Evolutionary conservation across 495 filamentous ascomycete genomes (phyloP), one percentile per base, ranked within the genome.

Genomic region (Hypomontagnella monticulosa): DNA sequence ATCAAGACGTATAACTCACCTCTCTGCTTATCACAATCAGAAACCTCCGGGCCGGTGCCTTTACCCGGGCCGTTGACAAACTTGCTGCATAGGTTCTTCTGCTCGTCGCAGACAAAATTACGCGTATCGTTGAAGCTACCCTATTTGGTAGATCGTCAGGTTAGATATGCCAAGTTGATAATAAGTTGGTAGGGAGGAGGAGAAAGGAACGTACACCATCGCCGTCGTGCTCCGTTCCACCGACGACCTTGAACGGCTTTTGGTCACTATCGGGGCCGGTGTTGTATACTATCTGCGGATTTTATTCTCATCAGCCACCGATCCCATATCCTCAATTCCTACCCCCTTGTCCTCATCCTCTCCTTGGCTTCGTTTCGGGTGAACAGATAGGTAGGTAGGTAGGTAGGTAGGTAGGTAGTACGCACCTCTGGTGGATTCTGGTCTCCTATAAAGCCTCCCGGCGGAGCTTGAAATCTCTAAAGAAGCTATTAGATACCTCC

Each of bases 161-260:
- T 9, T 7, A 32, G 11, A 19, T 20, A 44, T 15, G 50, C 19
- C 48, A 16, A 3, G 1, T 37, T n/a, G 16, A 2, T 16, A 8
- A 48, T 33, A 16, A 12, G 4, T 9, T 7, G 10, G n/a, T 15
- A 34, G 20, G 18, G 10, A 10, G 27, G 37, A 14, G 12, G 42
- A 14, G 19, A 57, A 15, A 23, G 30, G 36, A 2, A 76, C 81
- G 38, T 67, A 84, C 81, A 66, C 77, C 82, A 55, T 79, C 61
- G 1, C 79, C 79, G 15, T 79, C 71, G 3, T 54, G 52, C 32
- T 33, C 16, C 6, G 9, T 11, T 8, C 60, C 57, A 33, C 61
- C 61, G 11, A 43, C 44, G 15, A 83, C 80, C 42, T 67, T 76
- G 63, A 81, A 85, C 10, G 80, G 81, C 27, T 77, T 63, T 34